phyloP scores from a whole-genome alignment of 2,329 filamentous ascomycete genomes.

The Alternaria hordeiaustralica region DNA sequence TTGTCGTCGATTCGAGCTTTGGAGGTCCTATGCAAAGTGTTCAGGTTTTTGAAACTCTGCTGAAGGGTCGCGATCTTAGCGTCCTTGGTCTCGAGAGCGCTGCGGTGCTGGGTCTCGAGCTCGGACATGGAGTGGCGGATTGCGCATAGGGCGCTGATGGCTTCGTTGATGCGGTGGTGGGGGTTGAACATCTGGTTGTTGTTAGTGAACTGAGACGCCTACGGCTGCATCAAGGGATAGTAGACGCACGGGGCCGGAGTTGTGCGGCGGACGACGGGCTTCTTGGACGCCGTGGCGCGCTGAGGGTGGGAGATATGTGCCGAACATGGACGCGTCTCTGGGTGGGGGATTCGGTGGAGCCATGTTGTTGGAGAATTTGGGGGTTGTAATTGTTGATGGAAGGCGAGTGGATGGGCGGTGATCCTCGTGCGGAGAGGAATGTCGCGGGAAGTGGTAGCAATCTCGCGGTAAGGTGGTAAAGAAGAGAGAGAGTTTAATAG shows the following conservation, averaged over 20 bases:
- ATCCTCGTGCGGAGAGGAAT: not conserved
- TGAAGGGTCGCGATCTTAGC: accelerated
- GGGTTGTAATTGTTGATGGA: not conserved
- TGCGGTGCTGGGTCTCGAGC: not conserved
- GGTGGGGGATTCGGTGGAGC: not conserved
- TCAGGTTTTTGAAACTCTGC: accelerated
- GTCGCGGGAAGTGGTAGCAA: not conserved
- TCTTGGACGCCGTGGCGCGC: not conserved
- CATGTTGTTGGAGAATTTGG: not conserved
- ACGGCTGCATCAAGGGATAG: accelerated
- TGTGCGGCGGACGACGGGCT: not conserved
- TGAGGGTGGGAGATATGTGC: not conserved
- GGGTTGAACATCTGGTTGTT: not conserved
- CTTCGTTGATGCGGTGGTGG: not conserved
- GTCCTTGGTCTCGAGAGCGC: not conserved
- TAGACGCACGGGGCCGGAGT: not conserved
- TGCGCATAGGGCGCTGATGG: not conserved
- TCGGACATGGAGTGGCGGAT: not conserved
- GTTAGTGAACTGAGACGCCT: not conserved
- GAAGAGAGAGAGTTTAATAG: not conserved
- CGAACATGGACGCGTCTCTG: not conserved
- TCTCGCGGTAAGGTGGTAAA: not conserved
- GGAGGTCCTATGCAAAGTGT: accelerated
- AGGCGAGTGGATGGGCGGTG: not conserved
- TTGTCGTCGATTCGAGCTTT: not conserved